phyloP scores from a whole-genome alignment of 139 green algal genomes.

The Nannochloris sp. region DNA sequence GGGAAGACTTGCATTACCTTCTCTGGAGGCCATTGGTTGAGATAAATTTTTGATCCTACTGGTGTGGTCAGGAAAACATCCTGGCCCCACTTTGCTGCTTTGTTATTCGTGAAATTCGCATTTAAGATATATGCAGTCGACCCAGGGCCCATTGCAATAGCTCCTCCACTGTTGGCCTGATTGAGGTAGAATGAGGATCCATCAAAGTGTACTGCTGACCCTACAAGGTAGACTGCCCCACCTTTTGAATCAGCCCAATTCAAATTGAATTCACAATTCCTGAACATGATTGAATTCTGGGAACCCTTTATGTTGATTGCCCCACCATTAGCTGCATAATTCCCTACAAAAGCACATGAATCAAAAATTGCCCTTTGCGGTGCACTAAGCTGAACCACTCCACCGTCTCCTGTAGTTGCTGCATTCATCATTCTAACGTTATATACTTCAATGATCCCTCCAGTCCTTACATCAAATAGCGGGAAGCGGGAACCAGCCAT shows the following conservation, averaged over 20 bases:
- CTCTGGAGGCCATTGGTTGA: conserved; percentile 21
- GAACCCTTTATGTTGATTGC: conserved; percentile 16
- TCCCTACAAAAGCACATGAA: conserved; percentile 23
- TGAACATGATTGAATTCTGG: conserved; percentile 16
- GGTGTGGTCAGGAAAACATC: conserved; percentile 28
- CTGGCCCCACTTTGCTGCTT: conserved; percentile 17
- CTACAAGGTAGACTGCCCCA: conserved; percentile 17
- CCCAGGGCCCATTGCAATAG: conserved; percentile 21
- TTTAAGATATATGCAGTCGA: conserved; percentile 21
- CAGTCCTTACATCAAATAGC: conserved; percentile 7
- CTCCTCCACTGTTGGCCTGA: conserved; percentile 18
- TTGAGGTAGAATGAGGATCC: conserved; percentile 17
- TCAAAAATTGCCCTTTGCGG: conserved; percentile 5
- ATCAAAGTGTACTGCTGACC: conserved; percentile 14
- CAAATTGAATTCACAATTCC: conserved; percentile 21
- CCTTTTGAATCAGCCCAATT: conserved; percentile 23
- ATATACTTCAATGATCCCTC: conserved; percentile 6
- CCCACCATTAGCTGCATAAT: conserved; percentile 19
- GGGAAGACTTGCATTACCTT: conserved; percentile 18
- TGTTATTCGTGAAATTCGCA: conserved; percentile 23
- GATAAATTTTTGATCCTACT: conserved; percentile 8
- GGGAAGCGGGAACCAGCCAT: conserved; percentile 15
- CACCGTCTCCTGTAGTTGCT: conserved; percentile 19
- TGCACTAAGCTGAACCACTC: conserved; percentile 12
- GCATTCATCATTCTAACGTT: conserved; percentile 27